phyloP scores from a whole-genome alignment of 768 basidiomycete genomes.

The Mycena venus region DNA sequence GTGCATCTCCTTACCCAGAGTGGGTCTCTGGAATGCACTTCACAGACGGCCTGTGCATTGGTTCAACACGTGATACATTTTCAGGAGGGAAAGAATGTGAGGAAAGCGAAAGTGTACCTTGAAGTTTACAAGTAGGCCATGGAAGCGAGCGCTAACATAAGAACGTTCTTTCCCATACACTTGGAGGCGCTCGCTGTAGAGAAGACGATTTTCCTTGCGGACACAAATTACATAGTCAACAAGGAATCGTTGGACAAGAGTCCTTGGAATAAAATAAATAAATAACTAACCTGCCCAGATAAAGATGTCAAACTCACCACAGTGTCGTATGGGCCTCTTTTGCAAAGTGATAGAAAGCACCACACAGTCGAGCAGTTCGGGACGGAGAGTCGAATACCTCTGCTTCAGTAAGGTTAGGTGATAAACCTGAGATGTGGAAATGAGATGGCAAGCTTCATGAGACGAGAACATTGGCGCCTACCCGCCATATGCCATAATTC shows the following conservation, averaged over 20 bases:
- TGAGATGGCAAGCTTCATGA: background rate
- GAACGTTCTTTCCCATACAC: no score
- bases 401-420: no score
- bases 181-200: background rate
- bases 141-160: no score
- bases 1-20: no score
- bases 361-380: background rate
- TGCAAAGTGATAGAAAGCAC: background rate
- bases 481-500: conserved; percentile 7
- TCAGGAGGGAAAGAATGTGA: no score
- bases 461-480: background rate
- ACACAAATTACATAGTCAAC: background rate
- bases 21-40: no score
- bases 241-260: background rate
- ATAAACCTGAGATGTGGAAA: no score
- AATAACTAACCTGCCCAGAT: background rate
- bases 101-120: no score
- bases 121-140: no score
- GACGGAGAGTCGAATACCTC: background rate
- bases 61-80: no score
- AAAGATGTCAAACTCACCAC: background rate
- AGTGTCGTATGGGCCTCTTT: no score
- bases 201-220: background rate
- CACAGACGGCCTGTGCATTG: no score
- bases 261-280: background rate